These are phyloP conservation scores for Hagleromyces aurorensis DNA, from an alignment of 805 yeast species.

Conservation along the genomic window DNA sequence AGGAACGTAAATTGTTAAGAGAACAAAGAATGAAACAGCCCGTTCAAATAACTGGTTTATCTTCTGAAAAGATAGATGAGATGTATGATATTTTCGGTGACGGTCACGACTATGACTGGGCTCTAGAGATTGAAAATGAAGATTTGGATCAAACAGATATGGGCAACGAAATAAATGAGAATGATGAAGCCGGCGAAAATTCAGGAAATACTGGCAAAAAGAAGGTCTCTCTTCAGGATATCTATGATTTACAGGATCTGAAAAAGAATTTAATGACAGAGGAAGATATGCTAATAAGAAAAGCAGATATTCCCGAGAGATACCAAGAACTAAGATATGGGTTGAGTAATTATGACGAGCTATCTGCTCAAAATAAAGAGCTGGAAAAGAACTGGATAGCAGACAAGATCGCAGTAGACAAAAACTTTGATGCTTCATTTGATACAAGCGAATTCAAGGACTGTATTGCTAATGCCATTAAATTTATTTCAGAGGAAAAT, in stretches of 20 bases:
- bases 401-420: conserved; percentile 52
- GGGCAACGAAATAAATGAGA: conserved; percentile 35
- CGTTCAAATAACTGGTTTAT: conserved; percentile 53
- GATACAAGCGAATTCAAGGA: conserved; percentile 48
- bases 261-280: conserved; percentile 87
- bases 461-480: conserved; percentile 65
- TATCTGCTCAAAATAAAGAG: conserved; percentile 59
- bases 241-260: conserved; percentile 90
- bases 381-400: conserved; percentile 77
- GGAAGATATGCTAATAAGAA: conserved; percentile 80
- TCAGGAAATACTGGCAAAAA: conserved; percentile 17
- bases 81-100: conserved; percentile 93
- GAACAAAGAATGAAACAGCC: conserved; percentile 44
- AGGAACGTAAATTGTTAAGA: conserved; percentile 28
- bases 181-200: conserved; percentile 32
- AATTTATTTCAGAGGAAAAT: conserved; percentile 64
- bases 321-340: conserved; percentile 66
- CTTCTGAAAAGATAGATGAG: conserved; percentile 87
- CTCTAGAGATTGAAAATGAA: conserved; percentile 80
- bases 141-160: conserved; percentile 42
- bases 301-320: conserved; percentile 86
- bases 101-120: conserved; percentile 98
- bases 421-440: conserved; percentile 34
- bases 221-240: conserved; percentile 63
- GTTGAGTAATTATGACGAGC: conserved; percentile 54